Evolutionary conservation across 768 basidiomycete species (phyloP).

Genomic region (Megacollybia marginata): DNA sequence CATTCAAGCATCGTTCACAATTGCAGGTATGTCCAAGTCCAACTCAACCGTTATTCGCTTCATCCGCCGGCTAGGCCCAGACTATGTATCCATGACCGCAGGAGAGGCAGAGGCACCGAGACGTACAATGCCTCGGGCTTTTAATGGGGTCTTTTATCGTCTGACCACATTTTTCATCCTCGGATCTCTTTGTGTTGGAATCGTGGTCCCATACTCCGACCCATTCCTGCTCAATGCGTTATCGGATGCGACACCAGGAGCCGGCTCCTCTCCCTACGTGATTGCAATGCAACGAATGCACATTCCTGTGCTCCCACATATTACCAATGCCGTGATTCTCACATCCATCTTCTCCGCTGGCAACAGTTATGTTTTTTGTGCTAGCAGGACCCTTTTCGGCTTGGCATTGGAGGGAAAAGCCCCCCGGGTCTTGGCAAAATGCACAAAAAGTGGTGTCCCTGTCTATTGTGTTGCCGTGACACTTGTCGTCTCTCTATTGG

Average conservation of each 20-base stretch:
- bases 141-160: conserved; percentile 72
- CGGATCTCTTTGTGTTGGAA: conserved; percentile 64
- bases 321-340: conserved; percentile 68
- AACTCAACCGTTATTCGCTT: conserved; percentile 21
- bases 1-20: conserved; percentile 55
- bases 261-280: conserved; percentile 74
- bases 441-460: conserved; percentile 51
- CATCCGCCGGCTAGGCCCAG: conserved; percentile 29
- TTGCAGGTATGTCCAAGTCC: conserved; percentile 41
- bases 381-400: conserved; percentile 44
- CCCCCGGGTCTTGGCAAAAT: conserved; percentile 43
- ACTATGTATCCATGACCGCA: conserved; percentile 52
- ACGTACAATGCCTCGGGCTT: conserved; percentile 61
- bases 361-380: conserved; percentile 61
- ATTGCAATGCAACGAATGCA: conserved; percentile 69
- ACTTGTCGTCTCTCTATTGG: conserved; percentile 28
- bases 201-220: conserved; percentile 74
- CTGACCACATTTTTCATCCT: conserved; percentile 74
- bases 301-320: conserved; percentile 57
- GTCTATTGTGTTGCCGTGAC: conserved; percentile 42
- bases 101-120: conserved; percentile 70
- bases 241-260: conserved; percentile 49
- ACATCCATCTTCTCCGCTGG: conserved; percentile 67
- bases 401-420: conserved; percentile 57
- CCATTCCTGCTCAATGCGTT: conserved; percentile 41